Conservation (phyloP, 2,329 filamentous ascomycete species). For the Colletotrichum sp. region DNA sequence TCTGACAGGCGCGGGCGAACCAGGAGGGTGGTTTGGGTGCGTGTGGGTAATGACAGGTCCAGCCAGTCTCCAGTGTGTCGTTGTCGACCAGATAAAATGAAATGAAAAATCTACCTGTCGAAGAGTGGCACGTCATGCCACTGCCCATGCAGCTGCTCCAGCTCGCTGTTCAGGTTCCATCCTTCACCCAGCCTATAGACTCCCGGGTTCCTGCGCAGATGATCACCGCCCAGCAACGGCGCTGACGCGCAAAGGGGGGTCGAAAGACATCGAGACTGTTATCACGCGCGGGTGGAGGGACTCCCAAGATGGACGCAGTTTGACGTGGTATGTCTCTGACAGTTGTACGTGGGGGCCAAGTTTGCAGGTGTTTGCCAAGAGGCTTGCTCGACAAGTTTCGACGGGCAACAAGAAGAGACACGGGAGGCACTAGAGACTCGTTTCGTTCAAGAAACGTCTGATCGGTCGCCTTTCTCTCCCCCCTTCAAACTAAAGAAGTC, state of each 20-base stretch:
- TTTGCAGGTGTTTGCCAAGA: background rate
- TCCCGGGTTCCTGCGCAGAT: constrained; percentile 35
- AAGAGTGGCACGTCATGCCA: constrained; percentile 10
- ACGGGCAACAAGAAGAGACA: background rate
- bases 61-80: background rate
- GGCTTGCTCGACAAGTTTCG: background rate
- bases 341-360: background rate
- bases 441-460: background rate
- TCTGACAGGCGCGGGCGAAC: constrained; percentile 10
- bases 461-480: background rate
- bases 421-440: background rate
- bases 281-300: constrained; percentile 9
- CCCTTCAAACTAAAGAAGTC: background rate
- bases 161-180: background rate
- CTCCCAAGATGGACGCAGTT: background rate
- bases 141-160: background rate
- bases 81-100: background rate
- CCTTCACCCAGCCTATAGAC: constrained; percentile 7
- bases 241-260: background rate
- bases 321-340: constrained; percentile 2
- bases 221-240: constrained; percentile 23
- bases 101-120: background rate
- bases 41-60: background rate
- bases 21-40: background rate
- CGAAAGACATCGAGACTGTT: background rate